Evolutionary conservation across 257 asterid genomes (phyloP), one percentile per base, ranked within the genome.

Genomic region (Henckelia pumila): DNA sequence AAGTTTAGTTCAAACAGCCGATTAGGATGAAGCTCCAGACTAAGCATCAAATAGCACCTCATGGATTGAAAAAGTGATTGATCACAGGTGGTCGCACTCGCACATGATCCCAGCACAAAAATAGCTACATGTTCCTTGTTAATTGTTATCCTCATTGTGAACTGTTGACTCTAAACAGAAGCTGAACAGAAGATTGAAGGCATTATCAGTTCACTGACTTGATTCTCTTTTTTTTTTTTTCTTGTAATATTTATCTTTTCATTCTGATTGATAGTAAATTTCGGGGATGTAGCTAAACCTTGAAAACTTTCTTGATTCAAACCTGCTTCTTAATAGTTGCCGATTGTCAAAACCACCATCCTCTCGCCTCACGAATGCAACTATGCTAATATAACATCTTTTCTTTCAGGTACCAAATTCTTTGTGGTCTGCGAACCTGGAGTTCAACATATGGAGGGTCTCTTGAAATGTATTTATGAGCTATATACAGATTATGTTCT

Each of bases 381-480:
- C 16, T 2, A 59, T 19, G 21, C 22, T 61, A 2, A 26, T n/a
- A n/a, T 57, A 8, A 63, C 50, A 61, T 50, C 0, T 28, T 17
- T 67, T 56, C 23, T 30, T 80, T 57, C 30, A 91, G 96, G 96
- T 64, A 89, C 98, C 5, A 90, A 93, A 70, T 88, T 90, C 79
- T 90, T 90, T 75, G 97, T 88, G 78, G 90, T 88, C 1, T 85
- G 90, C 71, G 97, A 90, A 82, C 96, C 97, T 16, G 94, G 94
- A 68, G 77, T 83, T 9, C 80, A 49, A 49, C 79, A 90, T 58
- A 90, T 90, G 98, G 97, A 93, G 69, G 66, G 76, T 71, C 96
- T 93, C n/a, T 62, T 93, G 84, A 88, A 90, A 67, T 80, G 85
- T 47, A 74, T 84, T 21, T 93, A 93, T 13, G 96, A 93, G 83